Evolutionary conservation across 495 filamentous ascomycete species (phyloP), one percentile per base, ranked within the genome.

Genomic region (Pseudoneurospora amorphoporcata): DNA sequence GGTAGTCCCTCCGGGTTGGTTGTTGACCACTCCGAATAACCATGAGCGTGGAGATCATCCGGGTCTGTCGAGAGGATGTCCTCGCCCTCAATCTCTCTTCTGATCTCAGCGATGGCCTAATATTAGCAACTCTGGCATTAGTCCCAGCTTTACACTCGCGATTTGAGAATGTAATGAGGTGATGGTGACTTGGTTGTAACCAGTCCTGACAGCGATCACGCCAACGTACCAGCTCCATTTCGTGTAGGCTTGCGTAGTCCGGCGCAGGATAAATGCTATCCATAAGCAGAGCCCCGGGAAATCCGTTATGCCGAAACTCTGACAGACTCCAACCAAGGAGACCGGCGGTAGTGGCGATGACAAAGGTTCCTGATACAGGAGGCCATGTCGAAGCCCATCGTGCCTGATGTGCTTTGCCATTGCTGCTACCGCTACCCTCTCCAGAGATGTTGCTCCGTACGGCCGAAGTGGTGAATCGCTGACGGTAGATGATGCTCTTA

Each of bases 11-110:
- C 90, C 14, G 90, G 89, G 76, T 98, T 97, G 53, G 90, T 86
- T 5, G 92, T 91, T 1, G 92, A 95, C 93, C 93, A 96, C 81
- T 94, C 92, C 12, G 92, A 95, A 79, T 92, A 97, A 23, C 94
- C 94, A 80, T 98, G 94, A 23, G 84, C 81, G 45, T 88, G 87
- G 8, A 97, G 84, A 72, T 95, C 92, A 29, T 96, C 94, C 37
- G 92, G 88, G 72, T 97, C 94, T 2, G 88, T 94, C 72, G 89
- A 94, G 73, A 97, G 89, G 69, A 90, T 85, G 78, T 94, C 92
- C 68, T 83, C 82, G 1, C 80, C 81, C 14, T 84, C 86, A 70
- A 94, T 83, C 77, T 91, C 90, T 69, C 81, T 77, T 70, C 92
- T 82, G 16, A 91, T 90, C 88, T 94, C 78, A 42, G 73, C 70